Base-by-base conservation (phyloP, 2,329 filamentous ascomycete species). In the Drechslerella dactyloides region DNA sequence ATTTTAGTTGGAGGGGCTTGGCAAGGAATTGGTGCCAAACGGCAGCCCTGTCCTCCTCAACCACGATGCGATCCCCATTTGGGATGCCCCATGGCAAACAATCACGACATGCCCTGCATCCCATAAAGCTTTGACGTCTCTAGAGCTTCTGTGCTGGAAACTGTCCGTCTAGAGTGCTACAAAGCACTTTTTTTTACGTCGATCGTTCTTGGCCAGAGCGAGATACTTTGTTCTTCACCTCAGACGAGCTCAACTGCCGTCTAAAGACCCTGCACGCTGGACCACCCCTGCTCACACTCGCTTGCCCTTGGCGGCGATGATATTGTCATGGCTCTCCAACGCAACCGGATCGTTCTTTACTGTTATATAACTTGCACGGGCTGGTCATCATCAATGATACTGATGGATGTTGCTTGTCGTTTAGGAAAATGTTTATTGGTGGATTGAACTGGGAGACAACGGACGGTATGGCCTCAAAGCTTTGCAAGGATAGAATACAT, bases 381-480 rank as follows among this genome's bases (percentile, higher is more conserved):
- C 50, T 57, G 21, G 33, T 35, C 58, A 52, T 54, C 46, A 53
- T 42, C 21, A n/a, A 27, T 30, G 13, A 54, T 53, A 65, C 69
- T 66, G 57, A 73, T 66, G 61, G 40, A 33, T 17, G 17, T 46
- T 46, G 17, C 24, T 72, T 76, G 77, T 74, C 78, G 69, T 77
- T 78, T 82, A 99, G 94, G 78, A 99, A 99, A 83, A 99, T 99
- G 94, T 99, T 99, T 78, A 99, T 99, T 81, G 94, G 94, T 77
- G 94, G 94, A 44, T 83, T 99, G 62, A 99, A 99, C 79, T 99
- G 94, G 94, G 94, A 99, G 81, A 99, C 94, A 15, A 97, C 94
- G 63, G 93, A 97, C 82, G 88, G 93, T 97, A 87, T 85, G 92
- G 82, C 33, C 30, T 56, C 55, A n/a, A 42, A 44, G 17, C 33